A percentile compares a stretch with the other conserved stretches of the same genome.
Evolutionary conservation across 2,329 filamentous ascomycete genomes (phyloP).

Genomic region (Dothideomycetes sp.): DNA sequence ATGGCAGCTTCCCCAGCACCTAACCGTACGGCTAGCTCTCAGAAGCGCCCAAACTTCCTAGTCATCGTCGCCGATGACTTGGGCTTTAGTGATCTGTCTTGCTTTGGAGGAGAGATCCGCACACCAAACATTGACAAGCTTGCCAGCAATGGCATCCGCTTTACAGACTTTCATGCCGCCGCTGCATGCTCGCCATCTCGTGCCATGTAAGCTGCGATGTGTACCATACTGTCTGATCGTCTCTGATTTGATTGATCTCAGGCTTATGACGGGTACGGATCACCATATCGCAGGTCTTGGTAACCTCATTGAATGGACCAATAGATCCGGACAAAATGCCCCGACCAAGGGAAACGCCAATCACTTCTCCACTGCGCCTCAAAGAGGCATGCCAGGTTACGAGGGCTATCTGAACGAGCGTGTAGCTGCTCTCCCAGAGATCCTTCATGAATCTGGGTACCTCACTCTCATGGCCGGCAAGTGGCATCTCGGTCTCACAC

Average conservation of each 20-base stretch:
- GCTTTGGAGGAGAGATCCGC: slow-evolving; percentile 50
- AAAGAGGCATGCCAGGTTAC: slow-evolving; percentile 49
- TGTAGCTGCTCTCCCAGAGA: slow-evolving; percentile 47
- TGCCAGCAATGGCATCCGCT: slow-evolving; percentile 39
- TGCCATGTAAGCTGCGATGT: slow-evolving; percentile 38
- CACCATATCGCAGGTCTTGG: slow-evolving; percentile 50
- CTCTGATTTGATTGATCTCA: neutral
- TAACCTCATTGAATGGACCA: slow-evolving; percentile 48
- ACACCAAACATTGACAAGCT: slow-evolving; percentile 48
- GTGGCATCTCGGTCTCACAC: slow-evolving; percentile 51
- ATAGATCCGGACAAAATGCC: slow-evolving; percentile 42
- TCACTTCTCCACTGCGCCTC: slow-evolving; percentile 39
- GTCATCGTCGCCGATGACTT: slow-evolving; percentile 49
- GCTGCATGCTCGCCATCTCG: slow-evolving; percentile 54
- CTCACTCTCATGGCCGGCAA: slow-evolving; percentile 51
- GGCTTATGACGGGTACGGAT: slow-evolving; percentile 52
- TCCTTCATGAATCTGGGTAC: slow-evolving; percentile 49
- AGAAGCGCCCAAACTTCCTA: slow-evolving; percentile 48
- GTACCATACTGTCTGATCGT: neutral
- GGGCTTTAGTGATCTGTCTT: slow-evolving; percentile 49
- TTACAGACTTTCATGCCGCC: slow-evolving; percentile 55
- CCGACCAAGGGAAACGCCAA: slow-evolving; percentile 34
- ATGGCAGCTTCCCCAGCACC: slow-evolving; percentile 20
- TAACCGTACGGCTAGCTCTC: slow-evolving; percentile 17
- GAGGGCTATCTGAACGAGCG: slow-evolving; percentile 53